Conservation (phyloP, 805 yeast species). For the Candida ortonii region DNA sequence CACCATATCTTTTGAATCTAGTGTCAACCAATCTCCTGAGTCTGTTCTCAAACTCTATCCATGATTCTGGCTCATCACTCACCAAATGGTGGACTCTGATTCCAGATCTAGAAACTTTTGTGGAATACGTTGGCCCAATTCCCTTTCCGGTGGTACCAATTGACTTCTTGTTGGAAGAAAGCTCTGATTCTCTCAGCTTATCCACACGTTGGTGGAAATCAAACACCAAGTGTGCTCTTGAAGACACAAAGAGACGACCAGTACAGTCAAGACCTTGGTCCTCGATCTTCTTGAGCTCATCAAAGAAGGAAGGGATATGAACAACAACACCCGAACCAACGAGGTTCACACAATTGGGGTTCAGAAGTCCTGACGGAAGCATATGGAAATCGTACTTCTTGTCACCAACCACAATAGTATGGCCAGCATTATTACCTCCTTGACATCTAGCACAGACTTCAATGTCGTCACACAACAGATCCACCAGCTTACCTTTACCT, state of each 20-base stretch:
- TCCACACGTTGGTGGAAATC: conserved; percentile 98
- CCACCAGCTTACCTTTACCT: conserved; percentile 98
- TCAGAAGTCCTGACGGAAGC: conserved; percentile 97
- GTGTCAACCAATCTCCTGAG: conserved; percentile 75
- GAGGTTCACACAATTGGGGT: conserved; percentile 84
- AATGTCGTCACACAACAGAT: conserved; percentile 87
- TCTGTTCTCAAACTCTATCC: conserved; percentile 84
- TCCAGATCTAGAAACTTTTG: conserved; percentile 96
- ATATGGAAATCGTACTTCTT: conserved; percentile 96
- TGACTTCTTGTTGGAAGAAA: conserved; percentile 72
- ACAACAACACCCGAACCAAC: conserved; percentile 96
- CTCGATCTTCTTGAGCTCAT: conserved; percentile 78
- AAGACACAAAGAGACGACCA: conserved; percentile 80
- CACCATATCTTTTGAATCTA: conserved; percentile 88
- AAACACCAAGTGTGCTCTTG: conserved; percentile 94
- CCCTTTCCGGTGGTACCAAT: conserved; percentile 99
- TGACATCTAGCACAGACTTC: conserved; percentile 97
- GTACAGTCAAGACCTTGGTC: conserved; percentile 74
- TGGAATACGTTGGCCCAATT: conserved; percentile 96
- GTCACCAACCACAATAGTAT: conserved; percentile 89
- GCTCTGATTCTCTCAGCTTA: conserved; percentile 89
- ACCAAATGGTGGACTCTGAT: conserved; percentile 94
- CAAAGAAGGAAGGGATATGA: conserved; percentile 89
- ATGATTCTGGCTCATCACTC: conserved; percentile 82
- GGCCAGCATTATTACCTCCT: conserved; percentile 99